Percentiles rank a stretch among this genome's conserved stretches.
Conservation (phyloP, 140 eudicot species). For the Bidens hawaiensis region DNA sequence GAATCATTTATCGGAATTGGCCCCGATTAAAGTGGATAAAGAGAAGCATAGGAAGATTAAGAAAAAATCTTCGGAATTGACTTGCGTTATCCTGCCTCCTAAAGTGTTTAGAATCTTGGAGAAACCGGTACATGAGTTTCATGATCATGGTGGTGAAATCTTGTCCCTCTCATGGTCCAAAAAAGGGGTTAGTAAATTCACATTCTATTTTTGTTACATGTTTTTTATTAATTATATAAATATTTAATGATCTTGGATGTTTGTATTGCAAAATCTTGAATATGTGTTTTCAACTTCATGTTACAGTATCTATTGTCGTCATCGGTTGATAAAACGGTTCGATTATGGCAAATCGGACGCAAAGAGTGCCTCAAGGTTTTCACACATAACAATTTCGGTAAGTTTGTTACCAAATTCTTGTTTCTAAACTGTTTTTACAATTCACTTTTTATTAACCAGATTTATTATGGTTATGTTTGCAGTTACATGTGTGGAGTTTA, state of each 20-base stretch:
- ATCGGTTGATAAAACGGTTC: conserved; percentile 82
- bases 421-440: background rate
- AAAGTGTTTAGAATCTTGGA: conserved; percentile 54
- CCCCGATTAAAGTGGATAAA: conserved; percentile 44
- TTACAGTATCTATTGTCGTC: conserved; percentile 77
- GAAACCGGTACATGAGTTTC: conserved; percentile 62
- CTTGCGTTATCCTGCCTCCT: conserved; percentile 68
- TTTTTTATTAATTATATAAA: no score
- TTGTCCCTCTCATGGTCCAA: conserved; percentile 86
- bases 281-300: background rate
- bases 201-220: no score
- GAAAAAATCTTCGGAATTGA: conserved; percentile 60
- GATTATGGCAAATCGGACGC: conserved; percentile 75
- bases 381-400: conserved; percentile 75
- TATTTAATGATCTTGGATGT: no score
- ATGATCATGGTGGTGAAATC: conserved; percentile 65
- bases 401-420: background rate
- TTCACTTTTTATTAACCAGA: background rate
- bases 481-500: conserved; percentile 91
- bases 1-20: conserved; percentile 49
- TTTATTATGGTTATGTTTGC: conserved; percentile 21
- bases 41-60: conserved; percentile 37
- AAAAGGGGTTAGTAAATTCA: conserved; percentile 79
- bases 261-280: background rate
- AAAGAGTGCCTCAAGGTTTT: conserved; percentile 63